These are phyloP conservation scores for Magnolia officinalis DNA, from an alignment of 164 flowering plant genomes.

Conservation along the genomic window DNA sequence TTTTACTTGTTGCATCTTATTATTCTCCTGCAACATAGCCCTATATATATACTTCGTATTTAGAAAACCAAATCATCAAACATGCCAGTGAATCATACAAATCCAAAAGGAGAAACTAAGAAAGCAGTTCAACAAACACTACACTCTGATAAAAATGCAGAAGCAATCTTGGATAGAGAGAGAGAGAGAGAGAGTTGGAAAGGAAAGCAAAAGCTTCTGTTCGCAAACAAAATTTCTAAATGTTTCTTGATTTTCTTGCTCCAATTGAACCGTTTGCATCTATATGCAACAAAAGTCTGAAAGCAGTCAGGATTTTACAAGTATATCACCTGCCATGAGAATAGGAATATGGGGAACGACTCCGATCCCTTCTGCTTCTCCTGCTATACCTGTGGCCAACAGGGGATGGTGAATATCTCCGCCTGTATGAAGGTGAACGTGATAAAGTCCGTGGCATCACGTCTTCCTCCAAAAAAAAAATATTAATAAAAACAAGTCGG, in stretches of 20 bases:
- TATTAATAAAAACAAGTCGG: neutral
- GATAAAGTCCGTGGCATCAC: conserved; percentile 12
- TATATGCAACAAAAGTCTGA: neutral
- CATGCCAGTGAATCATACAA: neutral
- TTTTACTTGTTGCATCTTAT: no score
- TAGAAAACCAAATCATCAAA: no score
- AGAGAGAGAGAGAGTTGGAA: neutral
- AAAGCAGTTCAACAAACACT: neutral
- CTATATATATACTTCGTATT: no score
- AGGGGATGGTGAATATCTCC: conserved; percentile 19
- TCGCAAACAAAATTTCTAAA: neutral
- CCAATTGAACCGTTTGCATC: neutral
- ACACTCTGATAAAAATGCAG: no score
- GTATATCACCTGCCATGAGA: conserved; percentile 66
- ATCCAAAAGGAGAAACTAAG: neutral
- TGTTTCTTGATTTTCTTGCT: neutral
- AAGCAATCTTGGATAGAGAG: neutral
- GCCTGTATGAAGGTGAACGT: conserved; percentile 13
- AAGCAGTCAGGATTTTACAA: neutral
- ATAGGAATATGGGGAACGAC: conserved; percentile 27
- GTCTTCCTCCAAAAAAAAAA: neutral
- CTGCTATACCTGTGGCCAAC: conserved; percentile 16
- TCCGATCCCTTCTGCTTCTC: conserved; percentile 21
- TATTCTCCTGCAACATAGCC: no score
- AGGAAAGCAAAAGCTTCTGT: neutral